Conservation (phyloP, 805 yeast species). For the Metschnikowia proteae region DNA sequence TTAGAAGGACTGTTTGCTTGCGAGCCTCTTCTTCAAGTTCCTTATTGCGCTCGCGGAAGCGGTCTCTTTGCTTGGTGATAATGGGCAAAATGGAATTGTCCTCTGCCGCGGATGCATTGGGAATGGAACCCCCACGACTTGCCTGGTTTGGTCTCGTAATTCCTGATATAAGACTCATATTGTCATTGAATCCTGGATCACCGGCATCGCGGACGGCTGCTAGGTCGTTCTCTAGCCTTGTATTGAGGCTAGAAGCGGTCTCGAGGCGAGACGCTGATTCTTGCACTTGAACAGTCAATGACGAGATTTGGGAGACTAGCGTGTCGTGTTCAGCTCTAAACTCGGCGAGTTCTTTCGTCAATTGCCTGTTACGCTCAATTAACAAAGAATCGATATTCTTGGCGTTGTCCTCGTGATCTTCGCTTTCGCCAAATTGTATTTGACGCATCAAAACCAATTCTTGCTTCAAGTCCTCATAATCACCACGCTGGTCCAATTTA, state of each 20-base stretch:
- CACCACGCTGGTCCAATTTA: conserved; percentile 50
- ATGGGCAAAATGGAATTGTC: conserved; percentile 69
- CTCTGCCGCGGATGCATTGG: conserved; percentile 33
- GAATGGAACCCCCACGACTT: conserved; percentile 22
- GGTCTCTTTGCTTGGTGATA: conserved; percentile 90
- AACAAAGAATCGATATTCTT: conserved; percentile 54
- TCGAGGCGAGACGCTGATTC: conserved; percentile 36
- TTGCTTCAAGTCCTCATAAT: conserved; percentile 76
- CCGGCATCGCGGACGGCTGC: conserved; percentile 48
- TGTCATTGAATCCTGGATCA: conserved; percentile 47
- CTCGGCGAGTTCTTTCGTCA: conserved; percentile 66
- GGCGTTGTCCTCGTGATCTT: conserved; percentile 30
- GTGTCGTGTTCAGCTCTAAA: conserved; percentile 57
- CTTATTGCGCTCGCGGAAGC: conserved; percentile 77
- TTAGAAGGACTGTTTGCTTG: conserved; percentile 49
- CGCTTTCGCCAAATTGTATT: conserved; percentile 63
- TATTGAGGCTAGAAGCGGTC: conserved; percentile 45
- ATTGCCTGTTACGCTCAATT: conserved; percentile 64
- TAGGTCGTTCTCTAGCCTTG: conserved; percentile 71
- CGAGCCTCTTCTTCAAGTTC: conserved; percentile 82
- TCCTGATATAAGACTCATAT: conserved; percentile 66
- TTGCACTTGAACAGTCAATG: conserved; percentile 37
- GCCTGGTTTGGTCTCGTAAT: conserved; percentile 30
- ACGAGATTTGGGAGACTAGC: conserved; percentile 35
- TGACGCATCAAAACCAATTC: conserved; percentile 71